A percentile compares a stretch with the other conserved stretches of the same genome.
Conservation (phyloP, 2,329 filamentous ascomycete genomes). For the Colletotrichum limetticola region DNA sequence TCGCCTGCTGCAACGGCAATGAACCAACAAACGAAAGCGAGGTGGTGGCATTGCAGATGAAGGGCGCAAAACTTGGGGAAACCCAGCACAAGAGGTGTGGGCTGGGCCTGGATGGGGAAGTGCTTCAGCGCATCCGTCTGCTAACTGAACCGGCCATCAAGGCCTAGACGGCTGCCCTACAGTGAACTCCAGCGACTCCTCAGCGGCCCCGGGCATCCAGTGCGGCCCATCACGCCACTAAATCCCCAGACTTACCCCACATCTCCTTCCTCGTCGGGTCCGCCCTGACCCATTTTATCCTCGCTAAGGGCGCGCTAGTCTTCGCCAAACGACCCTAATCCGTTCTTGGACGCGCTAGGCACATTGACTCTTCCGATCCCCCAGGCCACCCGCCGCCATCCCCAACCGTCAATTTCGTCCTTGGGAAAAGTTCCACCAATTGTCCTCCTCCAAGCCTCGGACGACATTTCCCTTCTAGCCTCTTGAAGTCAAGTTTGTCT, state of each 20-base stretch:
- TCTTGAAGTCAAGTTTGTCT: constrained; percentile 9
- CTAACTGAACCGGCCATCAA: not conserved
- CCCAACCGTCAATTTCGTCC: constrained; percentile 1
- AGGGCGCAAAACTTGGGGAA: constrained; percentile 13
- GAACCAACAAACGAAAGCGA: not conserved
- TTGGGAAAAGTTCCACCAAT: constrained; percentile 33
- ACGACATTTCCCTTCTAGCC: constrained; percentile 1
- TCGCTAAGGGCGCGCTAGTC: constrained; percentile 3
- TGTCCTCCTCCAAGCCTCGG: not conserved
- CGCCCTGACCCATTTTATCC: not conserved
- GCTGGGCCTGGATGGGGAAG: not conserved
- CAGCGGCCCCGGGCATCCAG: constrained; percentile 1
- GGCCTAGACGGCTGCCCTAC: not conserved
- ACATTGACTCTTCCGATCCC: constrained; percentile 17
- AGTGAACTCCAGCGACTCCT: not conserved
- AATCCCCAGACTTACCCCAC: constrained; percentile 35
- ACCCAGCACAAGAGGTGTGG: not conserved
- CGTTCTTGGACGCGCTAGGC: not conserved
- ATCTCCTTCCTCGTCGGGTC: not conserved
- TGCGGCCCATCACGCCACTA: constrained; percentile 34
- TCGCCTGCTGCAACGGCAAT: not conserved
- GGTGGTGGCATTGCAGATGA: not conserved
- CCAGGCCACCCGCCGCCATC: not conserved
- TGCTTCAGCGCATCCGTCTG: not conserved
- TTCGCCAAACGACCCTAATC: not conserved